Conservation (phyloP, 225 moss, liverwort and hornwort genomes). For the Physcomitrium patens region DNA sequence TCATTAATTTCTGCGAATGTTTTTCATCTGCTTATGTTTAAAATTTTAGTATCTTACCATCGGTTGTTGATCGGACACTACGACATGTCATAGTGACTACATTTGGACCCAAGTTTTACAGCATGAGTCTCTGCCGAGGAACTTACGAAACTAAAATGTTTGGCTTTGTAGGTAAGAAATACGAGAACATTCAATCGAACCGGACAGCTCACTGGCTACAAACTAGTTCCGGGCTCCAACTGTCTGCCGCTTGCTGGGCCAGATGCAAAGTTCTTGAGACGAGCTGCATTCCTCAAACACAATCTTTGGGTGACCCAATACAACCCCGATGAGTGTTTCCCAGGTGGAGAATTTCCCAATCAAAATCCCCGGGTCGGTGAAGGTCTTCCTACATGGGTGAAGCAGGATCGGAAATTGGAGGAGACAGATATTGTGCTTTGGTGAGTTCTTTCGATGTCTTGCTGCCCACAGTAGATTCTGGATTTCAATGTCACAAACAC, state of each 20-base stretch:
- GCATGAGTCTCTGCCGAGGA: neutral
- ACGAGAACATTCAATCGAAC: slow-evolving; percentile 81
- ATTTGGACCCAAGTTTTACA: slow-evolving; percentile 6
- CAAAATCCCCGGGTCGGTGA: slow-evolving; percentile 89
- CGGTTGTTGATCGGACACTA: too few species aligned
- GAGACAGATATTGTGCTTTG: slow-evolving; percentile 88
- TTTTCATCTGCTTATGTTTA: too few species aligned
- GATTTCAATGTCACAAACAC: neutral
- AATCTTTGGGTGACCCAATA: slow-evolving; percentile 89
- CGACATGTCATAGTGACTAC: too few species aligned
- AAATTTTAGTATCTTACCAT: too few species aligned
- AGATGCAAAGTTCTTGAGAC: slow-evolving; percentile 81
- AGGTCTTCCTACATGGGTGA: slow-evolving; percentile 82
- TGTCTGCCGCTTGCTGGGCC: slow-evolving; percentile 85
- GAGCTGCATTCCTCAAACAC: slow-evolving; percentile 82
- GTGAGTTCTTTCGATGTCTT: slow-evolving; percentile 34
- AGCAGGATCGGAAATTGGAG: slow-evolving; percentile 75
- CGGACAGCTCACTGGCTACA: slow-evolving; percentile 81
- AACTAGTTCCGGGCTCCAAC: slow-evolving; percentile 85
- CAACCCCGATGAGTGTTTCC: slow-evolving; percentile 73
- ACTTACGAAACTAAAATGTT: slow-evolving; percentile 12
- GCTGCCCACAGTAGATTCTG: neutral
- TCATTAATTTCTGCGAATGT: too few species aligned
- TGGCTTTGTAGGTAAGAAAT: slow-evolving; percentile 64
- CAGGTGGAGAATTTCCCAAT: slow-evolving; percentile 91